Base-by-base conservation (phyloP, 2,329 filamentous ascomycete genomes). In the Pyricularia grisea region DNA sequence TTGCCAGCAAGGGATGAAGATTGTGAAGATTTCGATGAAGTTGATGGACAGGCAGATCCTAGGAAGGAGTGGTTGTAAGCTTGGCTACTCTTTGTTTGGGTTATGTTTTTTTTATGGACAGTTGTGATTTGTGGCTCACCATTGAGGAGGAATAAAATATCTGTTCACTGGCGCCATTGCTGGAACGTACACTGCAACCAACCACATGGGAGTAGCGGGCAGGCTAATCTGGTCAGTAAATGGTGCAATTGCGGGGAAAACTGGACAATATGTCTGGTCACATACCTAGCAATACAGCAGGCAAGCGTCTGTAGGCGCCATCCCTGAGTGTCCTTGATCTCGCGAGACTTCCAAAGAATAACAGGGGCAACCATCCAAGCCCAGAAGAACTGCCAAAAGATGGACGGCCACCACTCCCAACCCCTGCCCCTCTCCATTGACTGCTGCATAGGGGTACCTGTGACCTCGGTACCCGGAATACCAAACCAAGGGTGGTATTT, bases 381-480 rank as follows among this genome's bases (percentile, higher is more conserved):
- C 87, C 87, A 90, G 69, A 87, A 78, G 67, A 88, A 81, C 72
- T 90, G 88, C 87, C 87, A 90, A 68, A 88, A 80, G 64, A 88
- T 83, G 0, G 86, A 88, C 0, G 87, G 87, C 79, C 87, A 85
- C 89, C 90, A 92, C 79, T 92, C 90, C 82, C 85, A 89, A 10
- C 90, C 89, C 23, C 80, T 77, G 67, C 78, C 76, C 72, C 83
- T 82, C 55, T 78, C 76, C 27, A 80, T 78, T 68, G 81, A 80
- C 65, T 81, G 78, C 61, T 87, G 60, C 25, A 63, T 20, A 17
- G 60, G 60, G 14, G 25, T 63, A 11, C 25, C 60, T 9, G 25
- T 63, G 3, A 28, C 60, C 17, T 63, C 60, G 25, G 60, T 63
- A 9, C 60, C 60, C 20, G 60, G 60, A 63, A 63, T 63, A 9